Conservation (phyloP, 495 filamentous ascomycete genomes). For the Gamarada debralockiae region DNA sequence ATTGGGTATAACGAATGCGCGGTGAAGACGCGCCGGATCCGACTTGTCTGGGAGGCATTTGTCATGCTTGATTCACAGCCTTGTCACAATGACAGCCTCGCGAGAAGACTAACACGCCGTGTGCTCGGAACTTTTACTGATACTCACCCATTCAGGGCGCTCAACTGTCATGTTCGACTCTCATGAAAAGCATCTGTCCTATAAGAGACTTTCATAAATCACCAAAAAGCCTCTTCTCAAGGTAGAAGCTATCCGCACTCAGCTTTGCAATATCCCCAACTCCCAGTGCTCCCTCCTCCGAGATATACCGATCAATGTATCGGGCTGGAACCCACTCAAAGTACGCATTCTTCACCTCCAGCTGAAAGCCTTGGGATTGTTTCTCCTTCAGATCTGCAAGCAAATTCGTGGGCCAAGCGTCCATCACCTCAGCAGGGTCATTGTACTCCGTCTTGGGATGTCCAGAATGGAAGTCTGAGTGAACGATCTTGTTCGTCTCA, state of each 20-base stretch:
- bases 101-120: no score
- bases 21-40: conserved; percentile 29
- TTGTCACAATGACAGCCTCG: no score
- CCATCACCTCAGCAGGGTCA: conserved; percentile 36
- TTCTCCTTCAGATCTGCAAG: conserved; percentile 1
- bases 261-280: conserved; percentile 28
- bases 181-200: no score
- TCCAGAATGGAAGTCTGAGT: conserved; percentile 27
- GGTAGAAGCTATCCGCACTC: conserved; percentile 27
- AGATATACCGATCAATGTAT: conserved; percentile 53
- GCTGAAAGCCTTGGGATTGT: conserved; percentile 10
- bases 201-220: conserved; percentile 20
- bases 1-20: conserved; percentile 26
- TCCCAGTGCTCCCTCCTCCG: conserved; percentile 43
- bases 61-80: no score
- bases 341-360: conserved; percentile 52
- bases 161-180: no score
- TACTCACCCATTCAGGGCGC: no score
- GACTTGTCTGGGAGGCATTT: conserved; percentile 31
- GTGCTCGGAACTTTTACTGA: no score
- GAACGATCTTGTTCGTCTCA: conserved; percentile 58
- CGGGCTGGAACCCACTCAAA: conserved; percentile 61
- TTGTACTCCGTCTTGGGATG: conserved; percentile 29
- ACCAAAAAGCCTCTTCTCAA: conserved; percentile 32
- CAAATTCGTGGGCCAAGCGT: conserved; percentile 35